phyloP scores from a whole-genome alignment of 164 flowering plant genomes.

The Liriodendron chinense region DNA sequence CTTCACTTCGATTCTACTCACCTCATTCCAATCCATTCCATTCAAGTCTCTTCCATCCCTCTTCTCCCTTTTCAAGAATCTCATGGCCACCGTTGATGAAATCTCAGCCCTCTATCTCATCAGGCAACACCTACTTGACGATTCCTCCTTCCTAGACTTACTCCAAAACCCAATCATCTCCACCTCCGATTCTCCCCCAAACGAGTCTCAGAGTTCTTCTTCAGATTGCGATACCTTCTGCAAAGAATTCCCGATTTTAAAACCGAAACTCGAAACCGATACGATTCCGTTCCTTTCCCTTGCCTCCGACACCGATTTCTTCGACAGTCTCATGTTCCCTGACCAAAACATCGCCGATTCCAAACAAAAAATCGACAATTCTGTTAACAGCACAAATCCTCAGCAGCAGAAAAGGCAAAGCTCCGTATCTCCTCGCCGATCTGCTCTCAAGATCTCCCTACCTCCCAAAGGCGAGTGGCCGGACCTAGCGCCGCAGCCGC shows the following conservation, averaged over 20 bases:
- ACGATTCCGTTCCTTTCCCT: neutral
- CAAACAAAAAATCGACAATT: neutral
- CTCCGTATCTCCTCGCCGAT: constrained; percentile 12
- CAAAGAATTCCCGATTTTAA: neutral
- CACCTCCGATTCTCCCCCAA: neutral
- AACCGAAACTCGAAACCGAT: neutral
- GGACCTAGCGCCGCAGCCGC: neutral
- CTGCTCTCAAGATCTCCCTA: constrained; percentile 23
- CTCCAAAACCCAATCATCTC: constrained; percentile 4
- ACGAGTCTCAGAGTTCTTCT: neutral
- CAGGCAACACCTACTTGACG: constrained; percentile 34
- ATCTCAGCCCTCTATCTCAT: constrained; percentile 34
- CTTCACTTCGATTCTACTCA: constrained; percentile 4
- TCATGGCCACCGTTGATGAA: constrained; percentile 32
- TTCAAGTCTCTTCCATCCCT: neutral
- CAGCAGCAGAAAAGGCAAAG: neutral
- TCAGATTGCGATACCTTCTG: constrained; percentile 2
- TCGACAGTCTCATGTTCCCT: neutral
- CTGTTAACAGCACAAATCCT: neutral
- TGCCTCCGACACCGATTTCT: neutral
- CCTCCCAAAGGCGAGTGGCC: constrained; percentile 16
- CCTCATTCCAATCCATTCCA: constrained; percentile 3
- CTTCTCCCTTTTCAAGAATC: neutral
- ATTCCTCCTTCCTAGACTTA: constrained; percentile 18
- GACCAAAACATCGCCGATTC: neutral